Percentiles rank a stretch among this genome's conserved stretches.
These are phyloP conservation scores for Penicillium thymicola DNA, from an alignment of 2,329 filamentous ascomycete genomes.

Conservation along the genomic window DNA sequence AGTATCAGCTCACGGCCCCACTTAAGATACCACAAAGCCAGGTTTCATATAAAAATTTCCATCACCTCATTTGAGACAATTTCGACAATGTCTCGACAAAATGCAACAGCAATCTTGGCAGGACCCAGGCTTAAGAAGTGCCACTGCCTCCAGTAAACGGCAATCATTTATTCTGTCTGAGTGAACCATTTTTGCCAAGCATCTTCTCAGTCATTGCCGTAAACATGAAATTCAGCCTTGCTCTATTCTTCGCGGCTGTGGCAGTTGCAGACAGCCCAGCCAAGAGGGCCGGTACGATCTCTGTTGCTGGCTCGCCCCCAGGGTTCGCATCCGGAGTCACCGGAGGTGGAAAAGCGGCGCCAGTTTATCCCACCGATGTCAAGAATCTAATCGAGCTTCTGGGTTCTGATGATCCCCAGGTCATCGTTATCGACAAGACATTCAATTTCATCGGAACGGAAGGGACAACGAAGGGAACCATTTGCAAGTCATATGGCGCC, in stretches of 20 bases:
- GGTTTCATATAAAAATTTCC: neutral
- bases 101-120: neutral
- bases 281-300: neutral
- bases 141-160: neutral
- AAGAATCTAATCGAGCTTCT: neutral
- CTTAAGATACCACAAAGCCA: neutral
- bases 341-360: neutral
- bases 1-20: neutral
- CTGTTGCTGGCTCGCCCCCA: too few species aligned
- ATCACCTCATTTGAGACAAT: neutral
- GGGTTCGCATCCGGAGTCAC: too few species aligned
- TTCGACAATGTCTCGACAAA: neutral
- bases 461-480: neutral
- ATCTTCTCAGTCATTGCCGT: neutral
- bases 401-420: neutral
- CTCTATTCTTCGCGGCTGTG: neutral
- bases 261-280: neutral
- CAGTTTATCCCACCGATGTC: neutral
- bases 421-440: neutral
- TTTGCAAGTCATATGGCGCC: neutral
- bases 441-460: neutral
- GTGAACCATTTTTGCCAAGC: neutral
- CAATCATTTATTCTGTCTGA: neutral
- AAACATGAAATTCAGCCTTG: neutral
- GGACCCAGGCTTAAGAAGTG: neutral